Evolutionary conservation across 2,329 filamentous ascomycete species (phyloP), one percentile per base, ranked within the genome.

Genomic region (Phialophora macrospora): DNA sequence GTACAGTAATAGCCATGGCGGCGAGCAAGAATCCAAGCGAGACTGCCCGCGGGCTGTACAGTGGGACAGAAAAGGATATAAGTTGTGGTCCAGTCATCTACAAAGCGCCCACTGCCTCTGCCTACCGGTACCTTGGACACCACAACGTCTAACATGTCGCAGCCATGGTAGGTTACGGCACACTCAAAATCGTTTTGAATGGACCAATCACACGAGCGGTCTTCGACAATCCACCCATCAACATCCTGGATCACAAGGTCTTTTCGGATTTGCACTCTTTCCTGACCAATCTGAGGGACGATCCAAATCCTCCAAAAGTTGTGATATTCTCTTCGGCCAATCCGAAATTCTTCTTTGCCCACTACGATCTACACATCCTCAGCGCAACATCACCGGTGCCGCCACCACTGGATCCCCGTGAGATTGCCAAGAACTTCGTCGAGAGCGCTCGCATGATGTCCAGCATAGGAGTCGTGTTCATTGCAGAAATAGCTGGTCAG

Each of bases 191-290:
- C 55, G 8, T 58, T 7, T 46, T 55, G 32, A 52, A 26, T 7
- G 28, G 55, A 11, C 55, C 30, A 3, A 41, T 57, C 5, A 17
- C 44, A 20, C 60, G 38, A 4, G 54, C 34, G n/a, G 60, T 52
- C n/a, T 56, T 63, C 41, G 44, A 63, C 54, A 63, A 63, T 51
- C 60, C 41, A 48, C 44, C 60, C 38, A 57, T 63, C 60, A 57
- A 58, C 24, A 55, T 63, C 17, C 34, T 52, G 7, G 41, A 57
- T 38, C 41, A 57, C 24, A 63, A 57, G 32, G 54, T 57, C 14
- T 55, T 62, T 28, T 57, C n/a, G 12, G 52, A 62, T 30, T 28
- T 58, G 52, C 54, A 63, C 34, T 12, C 26, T 9, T 52, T 57
- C 54, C 22, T 57, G 38, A 52, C 20, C n/a, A n/a, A 38, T n/a